These are phyloP conservation scores for Pythium rishiriense DNA, from an alignment of 352 stramenopile genomes.

Conservation along the genomic window DNA sequence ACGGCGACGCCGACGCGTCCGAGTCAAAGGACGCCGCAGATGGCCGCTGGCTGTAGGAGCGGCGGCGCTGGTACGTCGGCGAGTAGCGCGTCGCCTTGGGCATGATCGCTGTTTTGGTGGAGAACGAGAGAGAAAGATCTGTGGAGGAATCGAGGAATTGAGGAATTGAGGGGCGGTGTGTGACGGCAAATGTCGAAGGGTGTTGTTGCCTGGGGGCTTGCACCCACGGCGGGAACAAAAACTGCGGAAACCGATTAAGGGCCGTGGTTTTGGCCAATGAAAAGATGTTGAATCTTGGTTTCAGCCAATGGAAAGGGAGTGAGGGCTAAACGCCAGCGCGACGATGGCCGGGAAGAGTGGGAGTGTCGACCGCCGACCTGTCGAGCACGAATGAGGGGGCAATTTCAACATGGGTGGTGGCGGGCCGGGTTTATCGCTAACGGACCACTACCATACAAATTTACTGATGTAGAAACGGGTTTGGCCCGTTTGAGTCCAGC, in stretches of 20 bases:
- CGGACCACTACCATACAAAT: slow-evolving; percentile 4
- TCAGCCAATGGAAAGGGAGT: slow-evolving; percentile 20
- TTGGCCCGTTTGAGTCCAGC: slow-evolving; percentile 15
- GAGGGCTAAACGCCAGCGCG: slow-evolving; percentile 11
- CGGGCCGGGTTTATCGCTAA: neutral
- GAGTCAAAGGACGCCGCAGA: slow-evolving; percentile 3
- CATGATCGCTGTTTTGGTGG: slow-evolving; percentile 21
- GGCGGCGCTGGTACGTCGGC: slow-evolving; percentile 23
- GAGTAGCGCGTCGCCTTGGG: slow-evolving; percentile 27
- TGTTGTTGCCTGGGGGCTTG: neutral
- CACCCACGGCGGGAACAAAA: slow-evolving; percentile 4
- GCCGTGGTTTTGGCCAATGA: slow-evolving; percentile 18
- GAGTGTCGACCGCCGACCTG: slow-evolving; percentile 5
- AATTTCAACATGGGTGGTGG: slow-evolving; percentile 17
- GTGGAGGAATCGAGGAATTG: neutral
- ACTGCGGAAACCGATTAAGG: neutral
- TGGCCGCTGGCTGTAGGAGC: slow-evolving; percentile 14
- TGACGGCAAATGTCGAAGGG: neutral
- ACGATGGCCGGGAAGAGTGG: slow-evolving; percentile 14
- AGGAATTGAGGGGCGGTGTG: neutral
- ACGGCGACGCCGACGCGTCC: neutral
- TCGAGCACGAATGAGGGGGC: slow-evolving; percentile 1
- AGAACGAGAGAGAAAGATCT: neutral
- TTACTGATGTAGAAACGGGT: neutral
- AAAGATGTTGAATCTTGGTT: slow-evolving; percentile 28